These are phyloP conservation scores for Tetrapisispora arboricola DNA, from an alignment of 805 yeast genomes.

Conservation along the genomic window DNA sequence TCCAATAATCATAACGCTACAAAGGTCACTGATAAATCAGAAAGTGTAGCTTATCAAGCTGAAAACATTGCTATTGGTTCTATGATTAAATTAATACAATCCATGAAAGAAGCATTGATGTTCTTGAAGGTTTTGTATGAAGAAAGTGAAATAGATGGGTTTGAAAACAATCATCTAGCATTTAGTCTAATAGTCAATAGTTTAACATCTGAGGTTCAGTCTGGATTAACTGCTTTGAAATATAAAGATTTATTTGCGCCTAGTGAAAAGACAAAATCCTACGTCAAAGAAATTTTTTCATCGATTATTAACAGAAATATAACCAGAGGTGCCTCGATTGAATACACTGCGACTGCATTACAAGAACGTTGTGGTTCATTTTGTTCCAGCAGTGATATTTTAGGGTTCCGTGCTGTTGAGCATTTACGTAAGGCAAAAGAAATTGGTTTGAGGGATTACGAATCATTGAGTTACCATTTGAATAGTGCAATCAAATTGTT, in stretches of 20 bases:
- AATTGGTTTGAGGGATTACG: constrained; percentile 60
- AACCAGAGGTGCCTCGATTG: constrained; percentile 86
- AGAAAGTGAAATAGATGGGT: constrained; percentile 41
- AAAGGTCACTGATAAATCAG: constrained; percentile 26
- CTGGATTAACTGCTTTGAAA: constrained; percentile 51
- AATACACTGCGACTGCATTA: constrained; percentile 72
- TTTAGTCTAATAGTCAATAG: constrained; percentile 62
- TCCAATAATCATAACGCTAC: constrained; percentile 23
- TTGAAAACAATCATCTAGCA: constrained; percentile 29
- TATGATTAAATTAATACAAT: constrained; percentile 58
- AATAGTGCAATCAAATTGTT: constrained; percentile 66
- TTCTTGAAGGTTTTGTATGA: constrained; percentile 74
- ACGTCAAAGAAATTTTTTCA: constrained; percentile 78
- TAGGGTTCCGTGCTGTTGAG: constrained; percentile 89
- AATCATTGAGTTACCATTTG: constrained; percentile 54
- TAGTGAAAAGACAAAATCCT: constrained; percentile 38
- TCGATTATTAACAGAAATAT: constrained; percentile 84
- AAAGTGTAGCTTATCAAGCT: constrained; percentile 72
- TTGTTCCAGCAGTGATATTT: constrained; percentile 87
- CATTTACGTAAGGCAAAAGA: constrained; percentile 79
- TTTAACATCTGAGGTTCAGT: constrained; percentile 57
- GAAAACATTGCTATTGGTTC: constrained; percentile 85
- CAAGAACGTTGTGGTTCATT: constrained; percentile 92
- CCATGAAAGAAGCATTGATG: constrained; percentile 83
- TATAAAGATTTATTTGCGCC: constrained; percentile 76